Conservation (phyloP, 2,329 filamentous ascomycete species). For the Sclerotinia borealis region DNA sequence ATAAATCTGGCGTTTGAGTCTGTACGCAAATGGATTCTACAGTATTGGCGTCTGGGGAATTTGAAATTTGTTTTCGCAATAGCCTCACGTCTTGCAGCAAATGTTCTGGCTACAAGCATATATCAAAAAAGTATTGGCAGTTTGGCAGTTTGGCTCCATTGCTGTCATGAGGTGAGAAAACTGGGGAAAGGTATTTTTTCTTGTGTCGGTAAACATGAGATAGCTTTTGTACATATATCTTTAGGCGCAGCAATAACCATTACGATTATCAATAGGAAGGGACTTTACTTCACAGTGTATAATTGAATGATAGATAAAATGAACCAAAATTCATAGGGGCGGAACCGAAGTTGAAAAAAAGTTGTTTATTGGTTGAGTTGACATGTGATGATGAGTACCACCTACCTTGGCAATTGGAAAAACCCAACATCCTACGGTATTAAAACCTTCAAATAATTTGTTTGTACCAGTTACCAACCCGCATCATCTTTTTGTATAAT, state of each 20-base stretch:
- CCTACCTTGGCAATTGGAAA: too few species aligned
- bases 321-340: background rate
- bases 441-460: too few species aligned
- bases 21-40: constrained; percentile 12
- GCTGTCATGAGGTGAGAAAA: constrained; percentile 10
- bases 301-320: background rate
- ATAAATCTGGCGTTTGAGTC: constrained; percentile 11
- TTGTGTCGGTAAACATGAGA: constrained; percentile 5
- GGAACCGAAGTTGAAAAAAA: background rate
- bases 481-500: too few species aligned
- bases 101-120: constrained; percentile 11
- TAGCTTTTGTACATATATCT: constrained; percentile 11
- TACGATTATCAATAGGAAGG: background rate
- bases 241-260: constrained; percentile 1
- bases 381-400: too few species aligned
- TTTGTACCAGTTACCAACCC: too few species aligned
- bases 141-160: constrained; percentile 5
- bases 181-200: constrained; percentile 1
- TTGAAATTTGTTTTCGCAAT: background rate
- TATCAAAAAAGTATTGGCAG: constrained; percentile 9
- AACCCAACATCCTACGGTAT: too few species aligned
- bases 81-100: constrained; percentile 3
- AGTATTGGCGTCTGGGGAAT: constrained; percentile 11
- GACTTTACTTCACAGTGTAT: background rate
- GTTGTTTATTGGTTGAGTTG: too few species aligned